Percentiles rank a stretch among this genome's conserved stretches.
Conservation (phyloP, 352 stramenopile genomes). For the Globisporangium radiosum region DNA sequence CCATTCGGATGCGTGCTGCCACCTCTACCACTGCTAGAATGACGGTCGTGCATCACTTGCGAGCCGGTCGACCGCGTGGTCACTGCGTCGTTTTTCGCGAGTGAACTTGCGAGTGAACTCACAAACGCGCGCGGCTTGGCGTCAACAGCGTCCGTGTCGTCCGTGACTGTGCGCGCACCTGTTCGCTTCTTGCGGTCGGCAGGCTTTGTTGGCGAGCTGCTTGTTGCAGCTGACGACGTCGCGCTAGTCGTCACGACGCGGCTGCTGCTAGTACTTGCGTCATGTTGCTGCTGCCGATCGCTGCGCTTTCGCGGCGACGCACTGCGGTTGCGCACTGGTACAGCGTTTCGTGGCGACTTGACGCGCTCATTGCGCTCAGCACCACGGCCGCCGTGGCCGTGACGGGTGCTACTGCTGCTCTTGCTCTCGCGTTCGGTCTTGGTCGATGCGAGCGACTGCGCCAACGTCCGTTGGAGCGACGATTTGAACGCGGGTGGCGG, state of each 20-base stretch:
- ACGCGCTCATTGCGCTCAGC: slow-evolving; percentile 1
- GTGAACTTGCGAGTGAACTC: slow-evolving; percentile 29
- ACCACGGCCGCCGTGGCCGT: background rate
- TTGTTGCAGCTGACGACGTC: background rate
- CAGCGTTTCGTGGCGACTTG: background rate
- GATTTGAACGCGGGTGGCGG: slow-evolving; percentile 39
- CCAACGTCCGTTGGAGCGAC: slow-evolving; percentile 37
- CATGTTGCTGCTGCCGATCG: slow-evolving; percentile 7
- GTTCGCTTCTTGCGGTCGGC: slow-evolving; percentile 11
- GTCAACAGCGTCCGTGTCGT: background rate
- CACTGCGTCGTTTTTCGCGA: slow-evolving; percentile 13
- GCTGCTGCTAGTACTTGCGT: slow-evolving; percentile 6
- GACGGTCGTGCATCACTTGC: slow-evolving; percentile 2
- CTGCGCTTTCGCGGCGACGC: slow-evolving; percentile 15
- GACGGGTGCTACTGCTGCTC: slow-evolving; percentile 6
- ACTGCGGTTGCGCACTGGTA: slow-evolving; percentile 3
- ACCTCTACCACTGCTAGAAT: background rate
- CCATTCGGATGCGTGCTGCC: background rate
- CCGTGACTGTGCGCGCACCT: slow-evolving; percentile 1
- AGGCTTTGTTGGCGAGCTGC: slow-evolving; percentile 7
- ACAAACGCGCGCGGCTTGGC: slow-evolving; percentile 14
- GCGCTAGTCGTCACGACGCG: slow-evolving; percentile 15
- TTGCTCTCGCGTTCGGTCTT: slow-evolving; percentile 7
- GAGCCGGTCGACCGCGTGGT: slow-evolving; percentile 5
- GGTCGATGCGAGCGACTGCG: background rate